Evolutionary conservation across 2,329 filamentous ascomycete genomes (phyloP), one percentile per base, ranked within the genome.

Genomic region (Xylaria sp.): DNA sequence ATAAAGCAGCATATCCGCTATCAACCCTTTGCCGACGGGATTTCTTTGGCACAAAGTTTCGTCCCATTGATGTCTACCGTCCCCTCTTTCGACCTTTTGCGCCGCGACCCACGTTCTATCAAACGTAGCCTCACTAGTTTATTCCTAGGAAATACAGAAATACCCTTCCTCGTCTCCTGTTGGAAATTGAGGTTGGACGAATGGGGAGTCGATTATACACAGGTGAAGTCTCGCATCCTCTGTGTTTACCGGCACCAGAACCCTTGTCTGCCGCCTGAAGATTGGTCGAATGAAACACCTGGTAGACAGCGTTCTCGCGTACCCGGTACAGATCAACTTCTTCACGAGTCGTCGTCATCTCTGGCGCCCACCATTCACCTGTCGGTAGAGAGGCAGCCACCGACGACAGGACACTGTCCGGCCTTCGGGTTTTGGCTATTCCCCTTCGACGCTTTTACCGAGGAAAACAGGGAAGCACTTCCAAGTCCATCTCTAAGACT

Each of bases 401-500:
- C 32, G 41, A 46, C 51, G 3, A 39, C 13, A 4, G 48, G 3
- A 28, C 28, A 61, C 6, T 15, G 20, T 52, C 39, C 28, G 3
- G 64, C 64, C 41, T 50, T 61, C 13, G 58, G 58, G 20, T 66
- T 66, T 41, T 66, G 58, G 64, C 20, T 66, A 41, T 66, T 66
- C 32, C 51, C 58, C 8, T 23, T 56, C 8, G 23, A 39, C 9
- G 57, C 64, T 18, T 66, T 66, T 10, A 20, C 37, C 41, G 3
- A 50, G 15, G 6, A 10, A 25, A 59, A 15, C 20, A 57, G 10
- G 5, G 8, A 15, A 25, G 12, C 8, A 4, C 20, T 32, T 32
- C 39, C 39, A 2, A n/a, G 2, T 23, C 15, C 13, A 13, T 12
- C n/a, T 41, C 3, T 28, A 9, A 9, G 56, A 51, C n/a, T 34